Evolutionary conservation across 768 basidiomycete species (phyloP), one percentile per base, ranked within the genome.

Genomic region (Phlegmacium glaucopus): DNA sequence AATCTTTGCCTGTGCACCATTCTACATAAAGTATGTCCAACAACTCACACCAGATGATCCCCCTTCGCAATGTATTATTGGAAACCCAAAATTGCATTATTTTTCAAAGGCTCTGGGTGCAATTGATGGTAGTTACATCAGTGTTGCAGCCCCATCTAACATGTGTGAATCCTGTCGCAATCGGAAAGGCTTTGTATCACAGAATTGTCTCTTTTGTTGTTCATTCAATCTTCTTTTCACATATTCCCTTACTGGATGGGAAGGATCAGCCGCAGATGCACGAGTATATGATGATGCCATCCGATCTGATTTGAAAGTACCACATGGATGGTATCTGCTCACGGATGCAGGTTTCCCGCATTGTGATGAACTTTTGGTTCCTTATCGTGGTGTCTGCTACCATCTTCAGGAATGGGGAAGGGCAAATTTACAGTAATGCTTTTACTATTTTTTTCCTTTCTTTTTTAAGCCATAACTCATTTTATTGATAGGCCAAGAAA

Each of bases 241-340:
- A 4, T 76, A 73, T 53, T 29, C 69, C 6, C 54, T 69, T 8
- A 66, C 60, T 47, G 67, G 71, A 3, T 73, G 70, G 70, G 72
- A 76, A 26, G 73, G 72, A 4, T 64, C 63, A 41, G 60, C 63
- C 2, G 53, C 68, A 6, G 68, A 75, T 60, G 52, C 59, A 67
- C 55, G 65, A 66, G 12, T 49, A 54, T 3, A 1, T 48, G 1
- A 38, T 42, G 6, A n/a, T n/a, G n/a, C n/a, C n/a, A n/a, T n/a
- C n/a, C n/a, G n/a, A n/a, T n/a, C n/a, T n/a, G 60, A 66, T 48
- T 56, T 74, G 16, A 29, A 25, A 0, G 64, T 74, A 18, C 62
- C 65, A 5, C 35, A 44, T 4, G 66, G 64, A 3, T 62, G 61
- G 37, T 72, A 60, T 38, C 67, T 66, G 42, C 54, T 74, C 47